Base-by-base conservation (phyloP, 768 basidiomycete genomes). In the Russula compacta region DNA sequence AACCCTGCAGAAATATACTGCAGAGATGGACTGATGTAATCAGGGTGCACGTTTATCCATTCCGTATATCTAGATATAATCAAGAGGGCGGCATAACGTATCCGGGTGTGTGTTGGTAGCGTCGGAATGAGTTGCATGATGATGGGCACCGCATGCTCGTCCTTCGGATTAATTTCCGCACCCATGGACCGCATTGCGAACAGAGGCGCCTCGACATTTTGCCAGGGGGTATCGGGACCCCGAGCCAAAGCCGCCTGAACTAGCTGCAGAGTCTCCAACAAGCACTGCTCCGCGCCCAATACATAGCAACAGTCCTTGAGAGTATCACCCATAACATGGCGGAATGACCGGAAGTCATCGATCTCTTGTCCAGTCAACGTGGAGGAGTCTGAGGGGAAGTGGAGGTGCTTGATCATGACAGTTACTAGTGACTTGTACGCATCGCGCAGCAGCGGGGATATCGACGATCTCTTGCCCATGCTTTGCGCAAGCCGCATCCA, bases 181-280 rank as follows among this genome's bases (percentile, higher is more conserved):
- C 97, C 97, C 92, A 99, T 98, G 12, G 95, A 94, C 48, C 97
- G 82, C 86, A 99, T 87, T 17, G 95, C 93, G 74, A 99, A 99
- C 43, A 99, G 74, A 1, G 97, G 97, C 0, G 97, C 97, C 71
- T 99, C 97, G 52, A 99, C 85, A 71, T 92, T 92, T 71, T 98
- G 97, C 97, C 97, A 99, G 15, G 88, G 75, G 3, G 76, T 74
- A 51, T 79, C 78, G 12, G 81, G 70, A 29, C 78, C 78, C 44
- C 82, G 83, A 24, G 84, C 77, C 54, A 98, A 79, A 2, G 89
- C 91, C 7, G 75, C 70, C 35, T 83, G 84, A 64, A 98, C 87
- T 70, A 90, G 79, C 61, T 89, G 85, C 73, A 91, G 91, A 2
- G 94, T 81, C 3, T 87, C 80, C 55, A 86, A 72, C 46, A 99